Evolutionary conservation across 768 basidiomycete species (phyloP).

Genomic region (Mycena sanguinolenta): DNA sequence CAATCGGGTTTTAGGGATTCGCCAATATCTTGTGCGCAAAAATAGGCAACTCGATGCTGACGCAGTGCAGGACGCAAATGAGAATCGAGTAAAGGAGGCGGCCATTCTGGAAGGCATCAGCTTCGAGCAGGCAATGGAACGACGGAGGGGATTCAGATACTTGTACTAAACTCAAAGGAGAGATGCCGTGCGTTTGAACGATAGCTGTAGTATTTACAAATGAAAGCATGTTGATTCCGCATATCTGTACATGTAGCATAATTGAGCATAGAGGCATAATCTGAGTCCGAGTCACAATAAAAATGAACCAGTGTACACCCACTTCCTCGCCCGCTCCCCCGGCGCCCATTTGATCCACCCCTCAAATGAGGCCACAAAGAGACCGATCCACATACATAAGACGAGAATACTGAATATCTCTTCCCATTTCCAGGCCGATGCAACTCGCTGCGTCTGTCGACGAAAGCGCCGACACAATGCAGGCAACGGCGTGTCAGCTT

Average conservation of each 20-base stretch:
- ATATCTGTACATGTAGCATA: slow-evolving; percentile 21
- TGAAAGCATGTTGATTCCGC: slow-evolving; percentile 1
- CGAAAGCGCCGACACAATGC: slow-evolving; percentile 22
- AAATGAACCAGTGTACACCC: slow-evolving; percentile 35
- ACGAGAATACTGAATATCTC: slow-evolving; percentile 26
- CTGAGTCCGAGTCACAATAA: slow-evolving; percentile 18
- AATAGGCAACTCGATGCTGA: slow-evolving; percentile 66
- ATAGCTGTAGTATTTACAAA: neutral
- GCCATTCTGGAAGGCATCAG: slow-evolving; percentile 71
- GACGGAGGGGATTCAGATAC: slow-evolving; percentile 70
- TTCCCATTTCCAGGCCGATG: slow-evolving; percentile 17
- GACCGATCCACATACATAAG: slow-evolving; percentile 25
- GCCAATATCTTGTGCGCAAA: slow-evolving; percentile 59
- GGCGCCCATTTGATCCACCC: slow-evolving; percentile 30
- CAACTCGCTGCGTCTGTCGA: neutral
- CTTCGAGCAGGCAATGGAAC: slow-evolving; percentile 69
- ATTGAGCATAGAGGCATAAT: slow-evolving; percentile 21
- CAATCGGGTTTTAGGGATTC: slow-evolving; percentile 49
- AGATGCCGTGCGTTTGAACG: neutral
- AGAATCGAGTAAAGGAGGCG: slow-evolving; percentile 67
- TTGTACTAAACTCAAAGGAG: slow-evolving; percentile 51
- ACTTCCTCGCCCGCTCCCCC: slow-evolving; percentile 31
- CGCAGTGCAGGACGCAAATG: slow-evolving; percentile 60
- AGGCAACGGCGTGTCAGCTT: slow-evolving; percentile 33
- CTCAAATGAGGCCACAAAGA: slow-evolving; percentile 7